phyloP scores from a whole-genome alignment of 495 filamentous ascomycete species.

The Astrothelium subdiscretum region DNA sequence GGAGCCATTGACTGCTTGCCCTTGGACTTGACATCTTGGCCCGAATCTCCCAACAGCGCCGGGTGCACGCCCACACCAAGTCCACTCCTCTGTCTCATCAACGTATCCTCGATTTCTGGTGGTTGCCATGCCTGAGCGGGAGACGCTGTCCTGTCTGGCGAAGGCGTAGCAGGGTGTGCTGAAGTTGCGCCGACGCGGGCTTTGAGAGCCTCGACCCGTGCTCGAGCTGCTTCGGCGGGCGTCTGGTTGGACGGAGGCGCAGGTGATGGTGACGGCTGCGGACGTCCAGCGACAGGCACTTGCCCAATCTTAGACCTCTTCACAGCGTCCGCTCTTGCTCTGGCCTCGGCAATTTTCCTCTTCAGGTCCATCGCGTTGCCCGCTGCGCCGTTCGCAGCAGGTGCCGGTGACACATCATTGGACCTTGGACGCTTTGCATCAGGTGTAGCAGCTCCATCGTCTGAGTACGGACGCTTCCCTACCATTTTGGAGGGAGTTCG shows the following conservation, averaged over 20 bases:
- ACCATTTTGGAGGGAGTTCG: constrained; percentile 44
- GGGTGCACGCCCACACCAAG: constrained; percentile 86
- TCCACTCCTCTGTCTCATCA: constrained; percentile 53
- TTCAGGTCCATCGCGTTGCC: constrained; percentile 41
- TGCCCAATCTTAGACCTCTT: constrained; percentile 40
- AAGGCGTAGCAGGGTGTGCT: constrained; percentile 39
- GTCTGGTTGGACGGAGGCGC: constrained; percentile 3
- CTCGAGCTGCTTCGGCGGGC: constrained; percentile 13
- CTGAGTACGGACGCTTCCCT: constrained; percentile 51
- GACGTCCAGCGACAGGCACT: constrained; percentile 29
- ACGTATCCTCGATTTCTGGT: constrained; percentile 36
- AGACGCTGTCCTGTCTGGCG: constrained; percentile 27
- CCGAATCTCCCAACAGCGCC: constrained; percentile 63
- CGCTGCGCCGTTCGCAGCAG: constrained; percentile 28
- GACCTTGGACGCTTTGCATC: constrained; percentile 47
- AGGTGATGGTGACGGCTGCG: constrained; percentile 28
- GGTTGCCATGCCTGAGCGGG: constrained; percentile 32
- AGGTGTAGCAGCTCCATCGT: constrained; percentile 39
- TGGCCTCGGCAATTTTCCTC: constrained; percentile 52
- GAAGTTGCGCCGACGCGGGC: constrained; percentile 57
- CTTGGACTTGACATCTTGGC: constrained; percentile 49
- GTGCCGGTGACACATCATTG: constrained; percentile 46
- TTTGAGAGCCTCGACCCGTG: constrained; percentile 9
- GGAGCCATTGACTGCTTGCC: constrained; percentile 38
- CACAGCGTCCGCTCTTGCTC: constrained; percentile 47